Base-by-base conservation (phyloP, 108 stramenopile species). In the Nitzschia inconspicua region DNA sequence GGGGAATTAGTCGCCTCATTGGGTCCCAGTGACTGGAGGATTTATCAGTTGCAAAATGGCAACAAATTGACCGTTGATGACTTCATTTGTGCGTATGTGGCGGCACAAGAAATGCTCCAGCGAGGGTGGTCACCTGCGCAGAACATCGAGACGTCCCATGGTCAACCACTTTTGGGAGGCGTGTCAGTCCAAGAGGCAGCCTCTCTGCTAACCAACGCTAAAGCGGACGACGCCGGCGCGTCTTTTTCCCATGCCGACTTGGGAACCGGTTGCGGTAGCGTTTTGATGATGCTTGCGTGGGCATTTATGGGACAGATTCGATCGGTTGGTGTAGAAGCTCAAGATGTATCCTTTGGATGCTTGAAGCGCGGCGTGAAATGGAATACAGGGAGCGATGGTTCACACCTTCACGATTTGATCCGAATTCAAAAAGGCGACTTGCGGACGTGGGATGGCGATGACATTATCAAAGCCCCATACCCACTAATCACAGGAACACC, bases 41-140 rank as follows among this genome's bases (percentile, higher is more conserved):
- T 70, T 23, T 70, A 42, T 44, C 68, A 70, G 46, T 60, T 70
- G 44, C 53, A 60, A 6, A 60, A 70, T 44, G 68, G 68, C 25
- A 60, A 70, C 36, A 70, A 70, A 44, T 53, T 70, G 39, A 70
- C 68, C 0, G 68, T 70, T 23, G 68, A 70, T 44, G 68, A 70
- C 36, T 70, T 70, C 56, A 34, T 61, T 0, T 70, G 68, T 40
- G 68, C 68, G 4, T 70, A 60, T 60, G 68, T 70, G 35, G n/a
- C 68, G 35, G 60, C 60, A 18, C 40, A 61, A 40, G 68, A 70
- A 56, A 70, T 70, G 68, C 32, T 44, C 29, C 27, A 52, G 39
- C 43, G 60, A 7, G 68, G 68, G 9, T 62, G 36, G 26, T 51
- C 53, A 20, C 4, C 20, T 0, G 1, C n/a, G n/a, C n/a, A n/a